phyloP scores from a whole-genome alignment of 177 flowering plant genomes.

The Tripterygium wilfordii region DNA sequence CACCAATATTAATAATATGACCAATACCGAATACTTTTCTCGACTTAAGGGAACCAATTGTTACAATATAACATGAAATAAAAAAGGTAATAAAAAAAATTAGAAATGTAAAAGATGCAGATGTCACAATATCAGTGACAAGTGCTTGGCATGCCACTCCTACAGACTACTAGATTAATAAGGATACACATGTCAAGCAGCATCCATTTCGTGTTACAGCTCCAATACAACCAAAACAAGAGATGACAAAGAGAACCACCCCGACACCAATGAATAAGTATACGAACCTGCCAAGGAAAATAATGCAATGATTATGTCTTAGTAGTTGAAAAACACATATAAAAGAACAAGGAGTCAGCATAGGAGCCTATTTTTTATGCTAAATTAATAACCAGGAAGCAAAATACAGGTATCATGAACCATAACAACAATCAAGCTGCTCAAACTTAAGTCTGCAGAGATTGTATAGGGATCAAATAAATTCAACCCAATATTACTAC shows the following conservation, averaged over 20 bases:
- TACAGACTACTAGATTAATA: too few relatives aligned
- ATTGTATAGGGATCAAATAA: too few relatives aligned
- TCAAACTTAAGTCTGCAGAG: too few relatives aligned
- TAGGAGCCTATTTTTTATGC: too few relatives aligned
- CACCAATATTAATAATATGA: conserved; percentile 66
- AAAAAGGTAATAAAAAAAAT: too few relatives aligned
- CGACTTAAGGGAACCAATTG: conserved; percentile 45
- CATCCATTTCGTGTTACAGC: conserved; percentile 69
- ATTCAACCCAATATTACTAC: too few relatives aligned
- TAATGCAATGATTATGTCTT: conserved; percentile 3
- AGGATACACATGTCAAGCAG: conserved; percentile 96
- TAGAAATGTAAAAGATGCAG: too few relatives aligned
- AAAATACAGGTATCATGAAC: too few relatives aligned
- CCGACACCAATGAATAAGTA: conserved; percentile 80
- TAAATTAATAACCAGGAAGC: too few relatives aligned
- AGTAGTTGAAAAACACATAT: neutral
- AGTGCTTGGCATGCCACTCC: too few relatives aligned
- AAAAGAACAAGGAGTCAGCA: neutral
- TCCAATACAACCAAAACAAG: conserved; percentile 90
- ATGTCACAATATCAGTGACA: too few relatives aligned
- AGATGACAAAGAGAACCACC: conserved; percentile 65
- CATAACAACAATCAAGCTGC: too few relatives aligned
- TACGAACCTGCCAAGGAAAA: conserved; percentile 99
- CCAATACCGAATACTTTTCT: conserved; percentile 58
- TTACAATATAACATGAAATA: neutral